Base-by-base conservation (phyloP, 129 eudicot species). In the Silybum marianum region DNA sequence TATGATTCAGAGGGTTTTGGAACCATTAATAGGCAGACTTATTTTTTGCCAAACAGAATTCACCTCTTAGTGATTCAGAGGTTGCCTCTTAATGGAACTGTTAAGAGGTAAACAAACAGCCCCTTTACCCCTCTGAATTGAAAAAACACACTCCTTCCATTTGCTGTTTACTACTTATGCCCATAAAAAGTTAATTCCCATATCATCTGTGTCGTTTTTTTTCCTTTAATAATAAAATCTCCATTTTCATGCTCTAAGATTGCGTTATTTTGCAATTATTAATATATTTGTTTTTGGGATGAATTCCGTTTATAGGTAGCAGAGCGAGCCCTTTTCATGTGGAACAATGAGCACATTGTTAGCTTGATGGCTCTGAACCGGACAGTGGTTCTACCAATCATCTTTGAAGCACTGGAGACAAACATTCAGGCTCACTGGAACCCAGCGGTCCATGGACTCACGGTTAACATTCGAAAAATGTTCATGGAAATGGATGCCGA, bases 351-450 rank as follows among this genome's bases (percentile, higher is more conserved):
- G 70, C 94, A 91, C 81, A 89, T 91, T 9, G 90, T 89, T 19
- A 39, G 85, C 42, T 86, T 93, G 77, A 91, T 91, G 19, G 85
- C 94, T 13, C 97, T 89, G 78, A 89, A 93, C 73, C 79, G 96
- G 23, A 72, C 44, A 23, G 87, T 86, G 28, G 78, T 93, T 58
- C 79, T 93, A 48, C 98, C 97, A 39, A 89, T 93, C 63, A 93
- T 93, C 40, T 93, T 89, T 70, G 94, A 87, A 34, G 98, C 98
- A 48, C 72, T 93, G 69, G 94, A 93, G 78, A 91, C 79, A 70
- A 93, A 93, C 79, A 88, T 93, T 25, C 87, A 80, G 79, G 85
- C 88, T 79, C 98, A 93, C 78, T 93, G 98, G 98, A 93, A 91
- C 88, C 97, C 87, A 23, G 92, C 97, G 3, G 93, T 93, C 66